Evolutionary conservation across 2,329 filamentous ascomycete species (phyloP).

Genomic region (Trichoderma atroviride): DNA sequence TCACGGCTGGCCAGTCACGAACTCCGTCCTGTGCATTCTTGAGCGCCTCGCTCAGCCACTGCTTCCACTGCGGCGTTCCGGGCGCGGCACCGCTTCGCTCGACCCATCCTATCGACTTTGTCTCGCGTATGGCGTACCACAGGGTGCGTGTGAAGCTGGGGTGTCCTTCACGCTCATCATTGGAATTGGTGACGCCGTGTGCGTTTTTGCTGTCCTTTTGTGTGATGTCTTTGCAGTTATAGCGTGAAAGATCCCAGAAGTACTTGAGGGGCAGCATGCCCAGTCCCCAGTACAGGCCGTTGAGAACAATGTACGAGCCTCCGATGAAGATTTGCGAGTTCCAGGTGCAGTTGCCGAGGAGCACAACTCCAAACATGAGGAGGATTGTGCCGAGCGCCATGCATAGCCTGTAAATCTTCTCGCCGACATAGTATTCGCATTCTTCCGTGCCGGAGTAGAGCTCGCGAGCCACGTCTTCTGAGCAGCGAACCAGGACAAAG

Average conservation of each 20-base stretch:
- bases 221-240: slow-evolving; percentile 48
- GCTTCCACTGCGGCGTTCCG: slow-evolving; percentile 53
- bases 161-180: slow-evolving; percentile 44
- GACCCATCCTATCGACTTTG: slow-evolving; percentile 56
- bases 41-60: slow-evolving; percentile 56
- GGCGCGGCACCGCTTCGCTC: slow-evolving; percentile 55
- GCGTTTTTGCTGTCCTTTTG: slow-evolving; percentile 44
- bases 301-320: slow-evolving; percentile 59
- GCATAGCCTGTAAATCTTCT: slow-evolving; percentile 52
- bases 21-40: slow-evolving; percentile 40
- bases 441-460: slow-evolving; percentile 64
- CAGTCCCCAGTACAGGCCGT: slow-evolving; percentile 61
- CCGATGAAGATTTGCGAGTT: slow-evolving; percentile 62
- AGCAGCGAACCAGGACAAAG: slow-evolving; percentile 60
- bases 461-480: slow-evolving; percentile 63
- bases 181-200: slow-evolving; percentile 35
- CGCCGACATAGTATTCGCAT: slow-evolving; percentile 57
- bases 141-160: slow-evolving; percentile 59
- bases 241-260: slow-evolving; percentile 63
- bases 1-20: slow-evolving; percentile 51
- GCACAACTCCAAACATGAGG: slow-evolving; percentile 63
- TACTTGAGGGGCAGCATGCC: slow-evolving; percentile 51
- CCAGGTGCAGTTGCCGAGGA: slow-evolving; percentile 65
- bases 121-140: slow-evolving; percentile 62
- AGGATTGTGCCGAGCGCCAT: slow-evolving; percentile 62